Evolutionary conservation across 306 rosid species (phyloP).

Genomic region (Luffa acutangula): DNA sequence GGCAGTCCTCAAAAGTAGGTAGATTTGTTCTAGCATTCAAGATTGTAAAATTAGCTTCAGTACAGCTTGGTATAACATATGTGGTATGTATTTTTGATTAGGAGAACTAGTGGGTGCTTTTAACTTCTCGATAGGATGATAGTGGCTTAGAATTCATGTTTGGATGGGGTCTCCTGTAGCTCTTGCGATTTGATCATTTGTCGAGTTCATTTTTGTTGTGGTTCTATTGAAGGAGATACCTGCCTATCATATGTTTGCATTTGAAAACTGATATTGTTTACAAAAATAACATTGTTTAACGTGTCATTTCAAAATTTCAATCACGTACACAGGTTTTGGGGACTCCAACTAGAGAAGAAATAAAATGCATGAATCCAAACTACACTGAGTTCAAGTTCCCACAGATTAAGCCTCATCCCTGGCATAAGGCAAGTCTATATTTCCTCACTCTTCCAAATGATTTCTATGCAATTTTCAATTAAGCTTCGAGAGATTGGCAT

Average conservation of each 20-base stretch:
- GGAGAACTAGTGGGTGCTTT: neutral
- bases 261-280: neutral
- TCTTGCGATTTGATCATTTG: neutral
- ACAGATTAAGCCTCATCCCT: conserved; percentile 98
- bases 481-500: neutral
- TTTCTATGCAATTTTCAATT: neutral
- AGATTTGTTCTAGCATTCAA: neutral
- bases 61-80: neutral
- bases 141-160: neutral
- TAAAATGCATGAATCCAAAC: conserved; percentile 99
- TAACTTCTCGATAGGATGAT: neutral
- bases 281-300: neutral
- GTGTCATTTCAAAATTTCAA: conserved; percentile 1
- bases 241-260: neutral
- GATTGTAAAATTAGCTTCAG: neutral
- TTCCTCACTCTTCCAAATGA: neutral
- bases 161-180: neutral
- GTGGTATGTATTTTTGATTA: neutral
- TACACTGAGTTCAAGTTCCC: conserved; percentile 96
- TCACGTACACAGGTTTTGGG: conserved; percentile 69
- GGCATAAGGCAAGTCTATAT: conserved; percentile 69
- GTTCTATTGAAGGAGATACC: neutral
- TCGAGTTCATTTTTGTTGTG: neutral
- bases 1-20: neutral
- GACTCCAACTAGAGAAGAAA: conserved; percentile 98